Evolutionary conservation across 805 yeast genomes (phyloP).

Genomic region (Cyberlindnera euphorbiae): DNA sequence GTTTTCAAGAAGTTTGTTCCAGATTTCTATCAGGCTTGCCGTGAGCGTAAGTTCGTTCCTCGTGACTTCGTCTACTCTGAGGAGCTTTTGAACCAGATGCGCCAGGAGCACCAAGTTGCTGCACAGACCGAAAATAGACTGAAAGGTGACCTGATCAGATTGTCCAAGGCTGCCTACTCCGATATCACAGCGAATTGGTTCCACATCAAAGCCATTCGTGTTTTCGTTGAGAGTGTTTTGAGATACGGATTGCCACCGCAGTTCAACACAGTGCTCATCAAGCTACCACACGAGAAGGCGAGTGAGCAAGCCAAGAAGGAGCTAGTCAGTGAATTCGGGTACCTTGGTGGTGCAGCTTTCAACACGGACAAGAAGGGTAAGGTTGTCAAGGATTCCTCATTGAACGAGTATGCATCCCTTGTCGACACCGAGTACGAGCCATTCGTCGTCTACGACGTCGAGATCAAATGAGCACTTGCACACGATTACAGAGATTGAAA

Average conservation of each 20-base stretch:
- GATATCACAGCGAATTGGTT: constrained; percentile 85
- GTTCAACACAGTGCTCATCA: constrained; percentile 52
- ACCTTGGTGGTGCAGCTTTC: constrained; percentile 88
- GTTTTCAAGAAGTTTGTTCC: constrained; percentile 76
- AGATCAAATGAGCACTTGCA: constrained; percentile 27
- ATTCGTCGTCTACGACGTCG: constrained; percentile 74
- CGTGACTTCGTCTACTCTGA: constrained; percentile 89
- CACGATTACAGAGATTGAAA: too few relatives aligned
- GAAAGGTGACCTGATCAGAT: constrained; percentile 72
- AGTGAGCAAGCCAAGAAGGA: constrained; percentile 60
- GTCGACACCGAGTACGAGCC: constrained; percentile 97
- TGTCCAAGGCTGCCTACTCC: constrained; percentile 84
- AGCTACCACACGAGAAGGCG: constrained; percentile 39
- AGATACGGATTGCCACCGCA: constrained; percentile 97
- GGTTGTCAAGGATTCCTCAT: constrained; percentile 54
- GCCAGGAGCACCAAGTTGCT: constrained; percentile 75
- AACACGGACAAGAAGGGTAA: constrained; percentile 61
- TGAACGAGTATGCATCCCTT: constrained; percentile 84
- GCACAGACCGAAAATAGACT: constrained; percentile 67
- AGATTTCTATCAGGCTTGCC: constrained; percentile 62
- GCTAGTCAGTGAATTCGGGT: constrained; percentile 73
- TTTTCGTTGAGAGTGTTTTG: constrained; percentile 88
- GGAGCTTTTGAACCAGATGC: constrained; percentile 62
- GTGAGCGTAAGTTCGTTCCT: constrained; percentile 88
- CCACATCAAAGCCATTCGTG: constrained; percentile 81